Evolutionary conservation across 2,329 filamentous ascomycete genomes (phyloP), one percentile per base, ranked within the genome.

Genomic region (Aureobasidium sp.): DNA sequence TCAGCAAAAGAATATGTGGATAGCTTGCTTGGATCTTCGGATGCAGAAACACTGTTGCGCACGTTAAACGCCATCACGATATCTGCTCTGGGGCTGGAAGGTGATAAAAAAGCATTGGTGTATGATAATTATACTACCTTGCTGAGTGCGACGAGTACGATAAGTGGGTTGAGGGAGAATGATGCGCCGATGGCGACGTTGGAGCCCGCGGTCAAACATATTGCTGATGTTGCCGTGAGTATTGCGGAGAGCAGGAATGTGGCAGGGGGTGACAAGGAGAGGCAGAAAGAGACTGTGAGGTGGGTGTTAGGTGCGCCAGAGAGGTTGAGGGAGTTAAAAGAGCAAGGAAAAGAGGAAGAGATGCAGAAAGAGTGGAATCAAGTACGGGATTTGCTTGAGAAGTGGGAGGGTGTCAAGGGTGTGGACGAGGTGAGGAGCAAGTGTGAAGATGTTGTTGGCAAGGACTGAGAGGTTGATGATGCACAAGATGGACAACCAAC

Each of bases 101-200:
- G 93, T 27, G 94, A 99, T 80, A 89, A 94, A 74, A 99, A 99
- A 77, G 92, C 93, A 1, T 77, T 99, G 64, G 94, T 99, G 5
- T 99, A 99, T 74, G 93, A 99, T 73, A 99, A 99, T 72, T 99
- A 97, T 75, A 94, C 89, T 68, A 97, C 97, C 76, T 77, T 99
- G 67, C 97, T 99, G 67, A 85, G 88, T n/a, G 94, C 94, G 1
- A 97, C 95, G 12, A 93, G 96, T 74, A 97, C 93, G 3, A 99
- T 99, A 70, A 84, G 89, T 54, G 64, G 85, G 79, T 92, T 94
- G 89, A 81, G 89, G 62, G 81, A 84, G 35, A 90, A 86, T 66
- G 92, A 93, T 88, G 89, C 91, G 68, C 88, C 50, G 3, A 72
- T 91, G 50, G 88, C 87, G 49, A 90, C 86, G 0, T 79, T 92